Evolutionary conservation across 192 early-diverging fungal species (phyloP).

Genomic region (Linnemannia hyalina): DNA sequence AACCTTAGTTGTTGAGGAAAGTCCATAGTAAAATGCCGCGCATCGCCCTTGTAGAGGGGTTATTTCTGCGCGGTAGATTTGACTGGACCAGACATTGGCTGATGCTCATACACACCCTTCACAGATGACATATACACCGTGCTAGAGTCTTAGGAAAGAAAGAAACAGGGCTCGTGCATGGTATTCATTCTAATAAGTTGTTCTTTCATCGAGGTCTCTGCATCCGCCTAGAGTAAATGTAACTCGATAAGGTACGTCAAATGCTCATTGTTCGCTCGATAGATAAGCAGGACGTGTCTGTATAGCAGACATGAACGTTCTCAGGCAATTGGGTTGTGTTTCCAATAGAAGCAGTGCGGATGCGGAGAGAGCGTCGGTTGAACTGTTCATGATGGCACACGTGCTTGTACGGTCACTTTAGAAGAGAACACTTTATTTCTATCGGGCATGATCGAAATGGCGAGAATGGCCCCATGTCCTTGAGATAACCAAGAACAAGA

Average conservation of each 20-base stretch:
- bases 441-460: background rate
- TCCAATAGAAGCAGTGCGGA: background rate
- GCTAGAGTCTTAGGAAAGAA: background rate
- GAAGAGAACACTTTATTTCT: background rate
- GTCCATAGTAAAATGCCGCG: constrained; percentile 32
- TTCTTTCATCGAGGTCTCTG: background rate
- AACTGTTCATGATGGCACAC: background rate
- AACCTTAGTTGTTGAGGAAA: background rate
- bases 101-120: too few species aligned
- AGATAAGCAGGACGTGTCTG: too few species aligned
- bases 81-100: background rate
- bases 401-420: background rate
- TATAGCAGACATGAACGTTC: background rate
- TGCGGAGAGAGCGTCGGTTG: background rate
- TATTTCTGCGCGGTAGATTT: background rate
- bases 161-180: background rate
- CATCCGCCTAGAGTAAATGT: background rate
- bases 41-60: background rate
- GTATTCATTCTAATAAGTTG: background rate
- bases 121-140: too few species aligned
- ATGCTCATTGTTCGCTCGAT: too few species aligned
- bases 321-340: background rate
- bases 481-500: background rate
- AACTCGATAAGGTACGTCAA: background rate
- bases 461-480: background rate